Base-by-base conservation (phyloP, 345 rosid genomes). In the Salix koriyanagi region DNA sequence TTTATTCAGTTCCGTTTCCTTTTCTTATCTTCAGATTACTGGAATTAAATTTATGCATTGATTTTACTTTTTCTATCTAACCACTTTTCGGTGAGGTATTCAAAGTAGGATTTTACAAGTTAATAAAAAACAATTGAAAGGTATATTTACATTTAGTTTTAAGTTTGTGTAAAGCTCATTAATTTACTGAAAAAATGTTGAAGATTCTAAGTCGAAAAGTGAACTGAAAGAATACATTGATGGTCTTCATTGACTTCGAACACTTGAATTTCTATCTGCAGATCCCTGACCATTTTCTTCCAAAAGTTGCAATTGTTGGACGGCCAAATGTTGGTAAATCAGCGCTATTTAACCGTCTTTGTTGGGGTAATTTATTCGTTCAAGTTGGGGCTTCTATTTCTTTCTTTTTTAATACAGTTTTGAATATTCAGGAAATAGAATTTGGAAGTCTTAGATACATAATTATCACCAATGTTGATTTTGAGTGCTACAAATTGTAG, bases 251-350 rank as follows among this genome's bases (percentile, higher is more conserved):
- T 46, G 50, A 13, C 50, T 46, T 46, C 15, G 15, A 46, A 23
- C 10, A 69, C 12, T 39, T 76, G 18, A 65, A 67, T 61, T 76
- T 79, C 79, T 71, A 81, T 81, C n/a, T 86, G 84, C 90, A 91
- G 97, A 88, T 92, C 69, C 93, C 97, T 65, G 97, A 94, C 79
- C 89, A 86, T 87, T 89, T 94, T 78, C 94, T 94, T 62, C 92
- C 91, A 14, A 88, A 82, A 79, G 94, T 94, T 79, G 90, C 98
- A 13, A 91, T 94, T 46, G 92, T 94, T 87, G 98, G 98, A 82
- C 87, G 97, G 87, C 98, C 98, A 4, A 94, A 94, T 76, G 98
- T 94, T 52, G 98, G 98, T 39, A 94, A 94, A 87, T 94, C 97
- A 50, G 98, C 98, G 48, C 82, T 94, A 39, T 94, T 94, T 77